These are phyloP conservation scores for Fomitopsis betulina DNA, from an alignment of 1,284 basidiomycete genomes.

Conservation along the genomic window DNA sequence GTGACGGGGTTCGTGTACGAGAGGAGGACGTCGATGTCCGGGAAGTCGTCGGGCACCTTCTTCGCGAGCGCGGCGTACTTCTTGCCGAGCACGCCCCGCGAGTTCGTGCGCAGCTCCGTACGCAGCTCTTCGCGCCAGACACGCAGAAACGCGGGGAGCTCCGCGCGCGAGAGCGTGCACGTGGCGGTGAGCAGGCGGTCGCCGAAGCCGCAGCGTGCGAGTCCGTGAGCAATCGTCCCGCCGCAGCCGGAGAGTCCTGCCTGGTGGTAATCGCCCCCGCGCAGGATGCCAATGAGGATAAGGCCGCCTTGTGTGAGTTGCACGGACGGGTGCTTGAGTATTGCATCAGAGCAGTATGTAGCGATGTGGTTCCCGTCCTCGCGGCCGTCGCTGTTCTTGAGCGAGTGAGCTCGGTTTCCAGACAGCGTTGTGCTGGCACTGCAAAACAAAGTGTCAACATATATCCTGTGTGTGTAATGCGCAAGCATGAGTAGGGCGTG, in stretches of 20 bases:
- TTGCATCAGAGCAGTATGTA: conserved; percentile 54
- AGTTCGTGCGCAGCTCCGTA: conserved; percentile 70
- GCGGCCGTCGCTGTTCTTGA: conserved; percentile 59
- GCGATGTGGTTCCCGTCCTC: conserved; percentile 74
- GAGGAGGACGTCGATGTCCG: conserved; percentile 61
- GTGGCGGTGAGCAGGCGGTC: conserved; percentile 63
- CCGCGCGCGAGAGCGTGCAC: conserved; percentile 38
- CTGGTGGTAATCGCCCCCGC: conserved; percentile 88
- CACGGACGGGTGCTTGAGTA: conserved; percentile 49
- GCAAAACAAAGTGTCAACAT: conserved; percentile 2
- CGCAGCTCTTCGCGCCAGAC: conserved; percentile 63
- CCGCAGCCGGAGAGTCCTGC: conserved; percentile 65
- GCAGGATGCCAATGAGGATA: conserved; percentile 82
- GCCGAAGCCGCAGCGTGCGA: conserved; percentile 70
- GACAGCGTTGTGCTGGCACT: conserved; percentile 74
- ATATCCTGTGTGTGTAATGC: too few relatives aligned
- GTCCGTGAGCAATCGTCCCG: conserved; percentile 55
- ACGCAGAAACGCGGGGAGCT: conserved; percentile 51
- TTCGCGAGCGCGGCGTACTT: conserved; percentile 61
- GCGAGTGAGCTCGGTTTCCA: conserved; percentile 58
- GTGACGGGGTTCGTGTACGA: conserved; percentile 77
- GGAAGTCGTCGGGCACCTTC: conserved; percentile 58
- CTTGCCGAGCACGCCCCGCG: conserved; percentile 51
- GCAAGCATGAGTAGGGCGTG: too few relatives aligned
- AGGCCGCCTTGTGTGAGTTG: conserved; percentile 69